Conservation (phyloP, 768 basidiomycete species). For the Amanita phalloides region DNA sequence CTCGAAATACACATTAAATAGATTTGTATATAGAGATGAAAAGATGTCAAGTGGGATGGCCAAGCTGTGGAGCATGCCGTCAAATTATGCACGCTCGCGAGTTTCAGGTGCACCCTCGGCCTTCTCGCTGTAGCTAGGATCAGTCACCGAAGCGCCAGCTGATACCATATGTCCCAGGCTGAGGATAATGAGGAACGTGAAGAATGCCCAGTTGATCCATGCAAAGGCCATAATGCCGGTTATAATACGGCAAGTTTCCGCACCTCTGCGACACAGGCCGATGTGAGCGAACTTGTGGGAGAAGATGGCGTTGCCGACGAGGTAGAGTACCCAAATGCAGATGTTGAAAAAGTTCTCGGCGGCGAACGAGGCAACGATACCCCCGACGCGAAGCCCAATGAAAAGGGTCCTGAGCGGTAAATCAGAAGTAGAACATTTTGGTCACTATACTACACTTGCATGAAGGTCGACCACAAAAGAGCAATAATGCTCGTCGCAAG, state of each 20-base stretch:
- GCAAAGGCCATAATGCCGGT: slow-evolving; percentile 56
- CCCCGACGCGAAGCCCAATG: slow-evolving; percentile 14
- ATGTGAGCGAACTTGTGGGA: slow-evolving; percentile 49
- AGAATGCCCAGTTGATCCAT: slow-evolving; percentile 53
- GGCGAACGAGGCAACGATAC: slow-evolving; percentile 29
- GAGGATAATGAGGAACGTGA: slow-evolving; percentile 36
- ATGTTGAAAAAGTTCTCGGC: slow-evolving; percentile 38
- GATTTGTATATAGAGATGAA: no score
- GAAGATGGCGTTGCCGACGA: slow-evolving; percentile 51
- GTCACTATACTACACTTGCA: slow-evolving; percentile 27
- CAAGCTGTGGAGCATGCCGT: no score
- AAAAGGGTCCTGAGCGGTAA: slow-evolving; percentile 27
- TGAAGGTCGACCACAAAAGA: slow-evolving; percentile 37
- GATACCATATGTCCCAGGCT: slow-evolving; percentile 18
- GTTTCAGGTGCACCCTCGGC: not conserved
- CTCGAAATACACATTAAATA: no score
- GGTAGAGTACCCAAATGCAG: slow-evolving; percentile 49
- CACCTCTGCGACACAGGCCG: slow-evolving; percentile 39
- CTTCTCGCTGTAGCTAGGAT: slow-evolving; percentile 12
- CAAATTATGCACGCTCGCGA: not conserved
- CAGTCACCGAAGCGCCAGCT: slow-evolving; percentile 8
- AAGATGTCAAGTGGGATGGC: no score
- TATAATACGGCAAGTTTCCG: slow-evolving; percentile 45
- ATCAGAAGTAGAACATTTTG: slow-evolving; percentile 7
- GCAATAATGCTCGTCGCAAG: slow-evolving; percentile 41